Conservation (phyloP, 495 filamentous ascomycete species). For the Penicillium odoratum region DNA sequence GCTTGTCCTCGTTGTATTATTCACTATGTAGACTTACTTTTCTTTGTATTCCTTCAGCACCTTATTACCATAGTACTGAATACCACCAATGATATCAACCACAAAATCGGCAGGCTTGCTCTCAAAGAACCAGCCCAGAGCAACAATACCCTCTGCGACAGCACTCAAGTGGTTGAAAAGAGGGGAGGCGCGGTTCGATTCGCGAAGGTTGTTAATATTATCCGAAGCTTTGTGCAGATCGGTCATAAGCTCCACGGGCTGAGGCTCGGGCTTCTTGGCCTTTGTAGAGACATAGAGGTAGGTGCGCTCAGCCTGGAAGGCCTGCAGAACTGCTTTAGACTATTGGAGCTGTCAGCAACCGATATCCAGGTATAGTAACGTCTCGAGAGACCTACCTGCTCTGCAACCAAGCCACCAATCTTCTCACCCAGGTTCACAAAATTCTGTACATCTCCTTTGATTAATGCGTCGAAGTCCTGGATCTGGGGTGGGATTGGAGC, state of each 20-base stretch:
- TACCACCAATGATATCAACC: constrained; percentile 70
- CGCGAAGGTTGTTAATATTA: constrained; percentile 72
- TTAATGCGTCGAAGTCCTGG: constrained; percentile 80
- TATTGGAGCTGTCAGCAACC: constrained; percentile 26
- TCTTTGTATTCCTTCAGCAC: constrained; percentile 88
- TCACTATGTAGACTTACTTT: constrained; percentile 58
- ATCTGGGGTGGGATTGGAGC: constrained; percentile 73
- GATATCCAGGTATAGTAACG: background rate
- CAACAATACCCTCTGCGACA: constrained; percentile 84
- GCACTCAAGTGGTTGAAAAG: constrained; percentile 77
- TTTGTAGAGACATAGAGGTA: constrained; percentile 87
- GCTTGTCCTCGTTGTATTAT: background rate
- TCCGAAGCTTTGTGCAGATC: constrained; percentile 78
- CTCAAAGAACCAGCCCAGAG: constrained; percentile 83
- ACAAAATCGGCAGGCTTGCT: constrained; percentile 79
- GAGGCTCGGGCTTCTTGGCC: constrained; percentile 84
- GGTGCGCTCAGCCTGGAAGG: constrained; percentile 80
- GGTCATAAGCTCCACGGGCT: constrained; percentile 70
- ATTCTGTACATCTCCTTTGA: constrained; percentile 70
- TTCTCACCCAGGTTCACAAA: constrained; percentile 77
- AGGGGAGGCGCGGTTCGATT: constrained; percentile 69
- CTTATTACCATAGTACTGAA: constrained; percentile 89
- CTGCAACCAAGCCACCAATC: constrained; percentile 73
- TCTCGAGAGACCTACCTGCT: constrained; percentile 59
- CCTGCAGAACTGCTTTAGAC: constrained; percentile 60